Evolutionary conservation across 1,139 yeast species (phyloP).

Genomic region (Saccharomyces pastorianus): DNA sequence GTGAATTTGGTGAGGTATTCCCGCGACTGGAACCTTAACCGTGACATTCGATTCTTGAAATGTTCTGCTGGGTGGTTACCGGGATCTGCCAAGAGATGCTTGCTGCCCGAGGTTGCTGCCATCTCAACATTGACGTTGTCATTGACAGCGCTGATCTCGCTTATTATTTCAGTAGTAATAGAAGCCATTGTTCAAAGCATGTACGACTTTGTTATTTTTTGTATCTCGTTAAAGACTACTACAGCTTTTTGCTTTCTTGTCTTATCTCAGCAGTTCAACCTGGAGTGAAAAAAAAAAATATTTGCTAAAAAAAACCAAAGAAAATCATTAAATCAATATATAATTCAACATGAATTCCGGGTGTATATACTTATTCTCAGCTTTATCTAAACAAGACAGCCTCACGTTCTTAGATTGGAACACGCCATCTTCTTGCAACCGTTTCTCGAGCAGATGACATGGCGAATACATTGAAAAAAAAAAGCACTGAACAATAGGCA

Average conservation of each 20-base stretch:
- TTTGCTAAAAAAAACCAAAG: too few species aligned
- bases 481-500: background rate
- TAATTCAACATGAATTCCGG: background rate
- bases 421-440: background rate
- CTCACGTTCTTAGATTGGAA: background rate
- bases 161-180: too few species aligned
- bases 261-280: too few species aligned
- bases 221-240: too few species aligned
- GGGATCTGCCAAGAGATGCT: slow-evolving; percentile 43
- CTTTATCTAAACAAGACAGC: background rate
- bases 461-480: background rate
- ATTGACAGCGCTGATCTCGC: background rate
- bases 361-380: background rate
- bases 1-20: slow-evolving; percentile 49
- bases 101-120: slow-evolving; percentile 9
- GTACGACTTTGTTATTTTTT: too few species aligned
- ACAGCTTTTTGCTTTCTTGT: too few species aligned
- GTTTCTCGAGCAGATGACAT: too few species aligned
- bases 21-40: slow-evolving; percentile 53
- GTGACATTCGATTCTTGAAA: slow-evolving; percentile 52
- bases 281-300: too few species aligned
- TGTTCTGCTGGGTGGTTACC: slow-evolving; percentile 65
- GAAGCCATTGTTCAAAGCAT: background rate
- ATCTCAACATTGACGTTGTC: background rate
- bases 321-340: too few species aligned